Conservation (phyloP, 140 eudicot genomes). For the Flaveria floridana region DNA sequence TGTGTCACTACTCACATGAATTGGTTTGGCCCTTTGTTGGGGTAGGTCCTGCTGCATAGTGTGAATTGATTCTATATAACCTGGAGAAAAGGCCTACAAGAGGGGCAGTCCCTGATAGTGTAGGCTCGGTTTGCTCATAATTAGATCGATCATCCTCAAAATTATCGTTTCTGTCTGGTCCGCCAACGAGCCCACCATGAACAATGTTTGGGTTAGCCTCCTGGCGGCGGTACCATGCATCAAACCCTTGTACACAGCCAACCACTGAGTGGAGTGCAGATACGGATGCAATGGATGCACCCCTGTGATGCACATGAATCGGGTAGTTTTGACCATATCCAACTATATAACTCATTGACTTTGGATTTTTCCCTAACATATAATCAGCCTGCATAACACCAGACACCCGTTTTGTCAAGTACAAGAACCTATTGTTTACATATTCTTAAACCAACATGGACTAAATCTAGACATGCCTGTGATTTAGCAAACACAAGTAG, state of each 20-base stretch:
- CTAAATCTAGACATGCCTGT: slow-evolving; percentile 46
- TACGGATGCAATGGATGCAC: slow-evolving; percentile 68
- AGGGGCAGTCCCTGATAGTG: slow-evolving; percentile 77
- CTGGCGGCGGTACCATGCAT: slow-evolving; percentile 67
- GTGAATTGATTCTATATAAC: slow-evolving; percentile 41
- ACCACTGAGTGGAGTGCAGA: slow-evolving; percentile 40
- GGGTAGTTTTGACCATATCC: slow-evolving; percentile 85
- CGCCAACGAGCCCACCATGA: slow-evolving; percentile 87
- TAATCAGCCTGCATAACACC: slow-evolving; percentile 72
- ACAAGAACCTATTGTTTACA: slow-evolving; percentile 11
- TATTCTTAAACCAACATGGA: not conserved
- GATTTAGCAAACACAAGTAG: slow-evolving; percentile 77
- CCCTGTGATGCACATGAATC: slow-evolving; percentile 78
- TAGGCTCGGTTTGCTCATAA: slow-evolving; percentile 88
- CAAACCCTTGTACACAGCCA: slow-evolving; percentile 85
- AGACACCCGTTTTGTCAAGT: not conserved
- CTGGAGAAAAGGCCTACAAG: slow-evolving; percentile 78
- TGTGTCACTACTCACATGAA: slow-evolving; percentile 42
- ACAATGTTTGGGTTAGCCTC: slow-evolving; percentile 66
- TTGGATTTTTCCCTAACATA: slow-evolving; percentile 85
- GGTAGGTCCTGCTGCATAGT: slow-evolving; percentile 33
- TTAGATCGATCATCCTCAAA: slow-evolving; percentile 65
- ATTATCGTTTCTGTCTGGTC: slow-evolving; percentile 66
- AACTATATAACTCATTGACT: slow-evolving; percentile 76
- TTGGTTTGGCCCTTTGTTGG: slow-evolving; percentile 27